Percentiles rank a stretch among this genome's conserved stretches.
Evolutionary conservation across 2,329 filamentous ascomycete genomes (phyloP).

Genomic region (Apiospora sp.): DNA sequence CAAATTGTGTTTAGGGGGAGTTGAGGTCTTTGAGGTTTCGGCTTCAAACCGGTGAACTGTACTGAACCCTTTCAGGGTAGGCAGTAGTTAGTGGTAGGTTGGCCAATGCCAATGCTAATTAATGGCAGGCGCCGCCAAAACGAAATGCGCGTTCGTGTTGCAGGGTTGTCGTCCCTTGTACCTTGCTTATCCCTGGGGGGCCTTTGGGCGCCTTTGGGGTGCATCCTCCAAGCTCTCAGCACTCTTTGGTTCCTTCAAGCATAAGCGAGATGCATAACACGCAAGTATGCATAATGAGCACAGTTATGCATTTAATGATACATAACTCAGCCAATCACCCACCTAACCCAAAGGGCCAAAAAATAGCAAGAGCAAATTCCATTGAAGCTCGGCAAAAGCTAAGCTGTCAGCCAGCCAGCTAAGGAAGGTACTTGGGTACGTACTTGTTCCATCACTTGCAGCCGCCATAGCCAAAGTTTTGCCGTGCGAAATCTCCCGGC

Average conservation of each 20-base stretch:
- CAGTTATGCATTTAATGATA: not conserved
- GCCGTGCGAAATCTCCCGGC: constrained; percentile 49
- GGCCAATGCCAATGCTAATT: not conserved
- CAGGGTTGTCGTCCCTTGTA: constrained; percentile 15
- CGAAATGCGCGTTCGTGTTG: constrained; percentile 5
- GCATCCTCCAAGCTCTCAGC: too few relatives aligned
- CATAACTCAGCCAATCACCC: too few relatives aligned
- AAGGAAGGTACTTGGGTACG: not conserved
- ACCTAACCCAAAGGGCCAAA: too few relatives aligned
- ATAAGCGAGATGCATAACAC: not conserved
- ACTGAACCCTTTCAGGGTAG: constrained; percentile 8
- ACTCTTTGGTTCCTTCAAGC: not conserved
- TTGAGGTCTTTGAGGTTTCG: not conserved
- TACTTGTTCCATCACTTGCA: not conserved
- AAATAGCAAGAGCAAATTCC: too few relatives aligned
- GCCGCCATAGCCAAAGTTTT: constrained; percentile 32
- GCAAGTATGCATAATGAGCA: not conserved
- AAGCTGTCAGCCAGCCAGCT: not conserved
- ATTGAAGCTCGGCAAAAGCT: not conserved
- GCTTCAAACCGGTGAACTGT: not conserved
- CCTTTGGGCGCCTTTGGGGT: too few relatives aligned
- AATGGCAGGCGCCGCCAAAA: not conserved
- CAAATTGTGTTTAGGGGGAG: not conserved
- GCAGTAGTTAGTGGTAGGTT: not conserved
- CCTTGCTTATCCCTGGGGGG: not conserved